Percentiles rank a stretch among this genome's conserved stretches.
These are phyloP conservation scores for Chiua virens DNA, from an alignment of 768 basidiomycete genomes.

Conservation along the genomic window DNA sequence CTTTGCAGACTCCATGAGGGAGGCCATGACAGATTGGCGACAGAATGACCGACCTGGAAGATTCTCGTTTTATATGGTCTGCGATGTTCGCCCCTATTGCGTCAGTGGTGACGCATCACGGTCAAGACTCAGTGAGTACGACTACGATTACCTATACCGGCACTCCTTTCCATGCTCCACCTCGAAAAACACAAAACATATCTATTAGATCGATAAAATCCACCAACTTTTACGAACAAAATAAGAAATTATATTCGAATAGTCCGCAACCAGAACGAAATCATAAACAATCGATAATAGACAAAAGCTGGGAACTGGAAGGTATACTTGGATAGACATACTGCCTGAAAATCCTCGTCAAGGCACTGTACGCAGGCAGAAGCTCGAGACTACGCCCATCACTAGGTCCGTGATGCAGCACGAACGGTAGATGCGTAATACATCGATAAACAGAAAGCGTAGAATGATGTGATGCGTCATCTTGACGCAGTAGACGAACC, in stretches of 20 bases:
- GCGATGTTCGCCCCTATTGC: constrained; percentile 12
- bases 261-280: constrained; percentile 12
- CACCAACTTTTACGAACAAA: neutral
- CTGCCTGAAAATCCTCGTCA: constrained; percentile 26
- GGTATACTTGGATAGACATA: constrained; percentile 14
- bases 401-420: constrained; percentile 51
- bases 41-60: neutral
- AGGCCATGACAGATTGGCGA: constrained; percentile 10
- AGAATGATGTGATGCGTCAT: constrained; percentile 35
- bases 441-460: constrained; percentile 47
- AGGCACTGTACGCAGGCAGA: constrained; percentile 23
- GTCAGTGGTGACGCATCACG: constrained; percentile 27
- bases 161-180: too few relatives aligned
- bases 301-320: neutral
- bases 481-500: constrained; percentile 35
- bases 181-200: neutral
- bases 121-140: too few relatives aligned
- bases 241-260: constrained; percentile 3
- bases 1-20: constrained; percentile 14
- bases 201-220: constrained; percentile 18
- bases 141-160: too few relatives aligned
- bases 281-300: constrained; percentile 5
- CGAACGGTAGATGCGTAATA: constrained; percentile 67
- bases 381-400: constrained; percentile 67
- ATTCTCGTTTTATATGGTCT: neutral